Evolutionary conservation across 2,329 filamentous ascomycete genomes (phyloP).

Genomic region (Ophiostoma ulmi): DNA sequence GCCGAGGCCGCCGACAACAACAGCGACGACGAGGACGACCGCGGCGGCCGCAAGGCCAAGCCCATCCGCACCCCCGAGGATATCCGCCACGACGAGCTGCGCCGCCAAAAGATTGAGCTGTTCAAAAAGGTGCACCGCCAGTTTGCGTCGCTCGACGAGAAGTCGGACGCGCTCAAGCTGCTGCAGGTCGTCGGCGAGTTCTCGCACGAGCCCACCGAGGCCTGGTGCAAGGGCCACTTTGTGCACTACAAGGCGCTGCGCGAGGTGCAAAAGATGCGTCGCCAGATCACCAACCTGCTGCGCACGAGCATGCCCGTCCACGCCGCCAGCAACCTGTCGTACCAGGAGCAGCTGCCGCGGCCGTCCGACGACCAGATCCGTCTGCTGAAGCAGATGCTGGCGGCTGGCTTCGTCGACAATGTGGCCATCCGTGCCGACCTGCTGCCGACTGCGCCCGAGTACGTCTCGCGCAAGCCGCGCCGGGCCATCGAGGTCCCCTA

Average conservation of each 20-base stretch:
- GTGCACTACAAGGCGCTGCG: conserved; percentile 80
- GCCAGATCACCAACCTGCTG: conserved; percentile 77
- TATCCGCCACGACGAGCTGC: conserved; percentile 64
- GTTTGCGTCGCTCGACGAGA: conserved; percentile 75
- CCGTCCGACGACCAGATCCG: conserved; percentile 65
- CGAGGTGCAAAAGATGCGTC: conserved; percentile 77
- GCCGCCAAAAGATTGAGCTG: conserved; percentile 56
- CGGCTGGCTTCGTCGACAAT: conserved; percentile 89
- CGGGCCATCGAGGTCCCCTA: conserved; percentile 93
- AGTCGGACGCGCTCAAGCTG: conserved; percentile 83
- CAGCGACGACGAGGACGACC: conserved; percentile 37
- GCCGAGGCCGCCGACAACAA: conserved; percentile 37
- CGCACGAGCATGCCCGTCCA: conserved; percentile 66
- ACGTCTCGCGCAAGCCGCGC: conserved; percentile 52
- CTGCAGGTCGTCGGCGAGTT: conserved; percentile 86
- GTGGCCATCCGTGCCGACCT: conserved; percentile 87
- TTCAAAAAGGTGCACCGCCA: conserved; percentile 69
- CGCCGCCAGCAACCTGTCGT: conserved; percentile 54
- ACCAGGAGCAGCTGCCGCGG: conserved; percentile 52
- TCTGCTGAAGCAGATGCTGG: conserved; percentile 83
- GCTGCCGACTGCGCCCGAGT: conserved; percentile 68
- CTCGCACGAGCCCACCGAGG: conserved; percentile 64
- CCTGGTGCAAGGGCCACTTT: conserved; percentile 78
- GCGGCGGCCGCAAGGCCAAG: conserved; percentile 33
- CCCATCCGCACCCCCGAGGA: conserved; percentile 59